phyloP scores from a whole-genome alignment of 495 filamentous ascomycete species.

The Astrothelium subdiscretum region DNA sequence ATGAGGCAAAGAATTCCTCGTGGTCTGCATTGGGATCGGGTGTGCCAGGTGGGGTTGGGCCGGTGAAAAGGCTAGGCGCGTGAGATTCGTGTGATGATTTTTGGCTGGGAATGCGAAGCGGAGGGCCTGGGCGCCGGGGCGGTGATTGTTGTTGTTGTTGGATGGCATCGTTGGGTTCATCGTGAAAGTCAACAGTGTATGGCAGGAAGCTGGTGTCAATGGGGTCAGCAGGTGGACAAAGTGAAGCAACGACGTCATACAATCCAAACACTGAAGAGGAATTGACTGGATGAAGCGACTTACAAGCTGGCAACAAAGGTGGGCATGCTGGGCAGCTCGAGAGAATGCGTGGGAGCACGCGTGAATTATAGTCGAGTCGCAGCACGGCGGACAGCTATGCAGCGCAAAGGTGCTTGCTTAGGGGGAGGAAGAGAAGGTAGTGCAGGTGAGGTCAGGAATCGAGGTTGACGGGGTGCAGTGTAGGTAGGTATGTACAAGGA shows the following conservation, averaged over 20 bases:
- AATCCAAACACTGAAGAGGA: too few species aligned
- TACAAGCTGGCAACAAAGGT: constrained; percentile 26
- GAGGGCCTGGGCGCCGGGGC: constrained; percentile 10
- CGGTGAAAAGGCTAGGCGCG: constrained; percentile 13
- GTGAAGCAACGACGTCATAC: neutral
- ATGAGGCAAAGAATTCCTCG: constrained; percentile 47
- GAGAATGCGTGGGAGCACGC: neutral
- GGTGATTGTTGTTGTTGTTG: constrained; percentile 21
- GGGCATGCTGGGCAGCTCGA: constrained; percentile 10
- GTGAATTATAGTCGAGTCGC: neutral
- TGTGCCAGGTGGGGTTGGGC: constrained; percentile 41
- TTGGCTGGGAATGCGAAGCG: constrained; percentile 6
- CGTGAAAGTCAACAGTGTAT: constrained; percentile 71
- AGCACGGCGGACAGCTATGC: neutral
- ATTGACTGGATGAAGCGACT: too few species aligned
- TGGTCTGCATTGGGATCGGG: constrained; percentile 52
- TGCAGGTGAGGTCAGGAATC: neutral
- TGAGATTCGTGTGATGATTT: constrained; percentile 3
- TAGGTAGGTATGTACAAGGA: neutral
- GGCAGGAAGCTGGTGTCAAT: constrained; percentile 61
- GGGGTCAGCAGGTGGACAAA: neutral
- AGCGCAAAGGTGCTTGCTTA: neutral
- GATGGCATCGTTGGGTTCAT: constrained; percentile 18
- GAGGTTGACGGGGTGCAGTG: neutral
- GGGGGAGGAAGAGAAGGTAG: neutral